Evolutionary conservation across 2,329 filamentous ascomycete genomes (phyloP), one percentile per base, ranked within the genome.

Genomic region (Colletotrichum sp.): DNA sequence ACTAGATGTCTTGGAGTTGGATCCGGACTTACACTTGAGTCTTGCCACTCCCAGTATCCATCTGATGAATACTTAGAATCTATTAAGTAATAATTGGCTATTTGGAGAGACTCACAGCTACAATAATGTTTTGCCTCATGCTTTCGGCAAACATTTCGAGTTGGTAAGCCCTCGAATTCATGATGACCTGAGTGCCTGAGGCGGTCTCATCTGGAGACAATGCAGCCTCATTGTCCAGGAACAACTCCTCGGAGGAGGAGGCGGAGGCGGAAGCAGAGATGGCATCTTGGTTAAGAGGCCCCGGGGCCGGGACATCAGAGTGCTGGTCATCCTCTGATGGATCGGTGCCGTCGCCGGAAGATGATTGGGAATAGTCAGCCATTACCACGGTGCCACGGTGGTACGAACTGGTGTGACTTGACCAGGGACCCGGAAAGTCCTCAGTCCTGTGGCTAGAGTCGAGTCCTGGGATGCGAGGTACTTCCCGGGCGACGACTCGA

Each of bases 1-100:
- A 28, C 5, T 68, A 55, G 43, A 59, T 43, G 77, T 28, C 57
- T 60, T 68, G 21, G 34, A 14, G 43, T 63, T 65, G 16, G 30
- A 16, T 48, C 61, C 57, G 13, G 18, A 84, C 89, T 84, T 89
- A 95, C 93, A 96, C 90, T 78, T 94, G 92, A 4, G 94, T 96
- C 82, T 96, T 96, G 3, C 94, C 94, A 78, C 91, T 95, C 2
- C 94, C 94, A 0, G 94, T 96, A 77, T 95, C 94, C 94, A 96
- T 96, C 93, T 94, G 76, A 36, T 24, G 24, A 76, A 21, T 28
- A 74, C 34, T 61, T 57, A 66, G 70, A 26, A 71, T 30, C 66
- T n/a, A 57, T 14, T 7, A 21, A 39, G 14, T 64, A 34, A 34
- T 21, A 26, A 34, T 28, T 34, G 32, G 21, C 13, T 43, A 36